Evolutionary conservation across 345 rosid genomes (phyloP), one percentile per base, ranked within the genome.

Genomic region (Psidium guajava): DNA sequence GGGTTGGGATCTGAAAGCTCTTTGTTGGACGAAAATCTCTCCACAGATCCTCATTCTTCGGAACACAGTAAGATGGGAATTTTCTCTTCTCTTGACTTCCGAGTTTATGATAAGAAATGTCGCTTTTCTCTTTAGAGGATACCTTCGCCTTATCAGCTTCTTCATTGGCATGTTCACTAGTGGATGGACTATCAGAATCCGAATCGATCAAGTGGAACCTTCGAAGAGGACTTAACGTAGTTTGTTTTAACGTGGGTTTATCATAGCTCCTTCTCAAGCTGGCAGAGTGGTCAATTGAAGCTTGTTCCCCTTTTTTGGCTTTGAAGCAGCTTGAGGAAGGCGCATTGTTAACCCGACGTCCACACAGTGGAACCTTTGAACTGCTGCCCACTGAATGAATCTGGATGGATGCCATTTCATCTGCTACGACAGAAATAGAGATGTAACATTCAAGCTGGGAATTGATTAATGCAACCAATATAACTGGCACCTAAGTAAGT

Each of bases 171-270:
- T 82, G 86, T 59, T 85, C 85, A 49, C 87, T 55, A n/a, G 51
- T 85, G 56, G 91, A 85, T 86, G 92, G 92, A 84, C 91, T 93
- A 81, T 95, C 96, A 21, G 89, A 94, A 90, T 95, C 98, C 20
- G 98, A 93, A 88, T 96, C 98, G 77, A 95, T 87, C 69, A 96
- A 89, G 89, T 91, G 96, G 86, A 97, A 97, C 89, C 86, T 97
- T 85, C 99, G 90, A 77, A 95, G 95, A 86, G 99, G 98, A 87
- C 98, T 95, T 74, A 86, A 54, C 77, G 93, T 88, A 89, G 92
- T 83, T 36, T 91, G 91, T 25, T 92, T 94, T 84, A 94, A 92
- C 80, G 89, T 25, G 27, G 90, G 82, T 52, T 90, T 90, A 44
- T 83, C 84, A 82, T 85, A 86, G 82, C 87, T 89, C 73, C 87